A percentile compares a stretch with the other conserved stretches of the same genome.
phyloP scores from a whole-genome alignment of 371 early-diverging fungal genomes.

The Mucor lusitanicus region DNA sequence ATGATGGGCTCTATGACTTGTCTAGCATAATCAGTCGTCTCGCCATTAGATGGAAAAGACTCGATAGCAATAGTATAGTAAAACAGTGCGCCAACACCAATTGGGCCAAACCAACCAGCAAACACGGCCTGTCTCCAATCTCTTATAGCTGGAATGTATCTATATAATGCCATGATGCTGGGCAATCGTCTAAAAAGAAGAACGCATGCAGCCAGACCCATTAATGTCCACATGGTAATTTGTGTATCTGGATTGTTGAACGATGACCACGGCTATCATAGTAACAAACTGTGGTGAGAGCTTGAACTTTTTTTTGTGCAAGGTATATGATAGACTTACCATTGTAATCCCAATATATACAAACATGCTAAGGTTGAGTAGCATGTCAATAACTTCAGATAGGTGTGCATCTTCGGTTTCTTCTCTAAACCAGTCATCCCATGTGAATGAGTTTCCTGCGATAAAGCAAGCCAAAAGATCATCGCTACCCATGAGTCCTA shows the following conservation, averaged over 20 bases:
- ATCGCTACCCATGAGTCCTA: constrained; percentile 78
- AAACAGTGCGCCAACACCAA: constrained; percentile 85
- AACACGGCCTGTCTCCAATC: constrained; percentile 80
- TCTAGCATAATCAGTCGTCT: constrained; percentile 21
- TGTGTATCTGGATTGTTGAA: constrained; percentile 47
- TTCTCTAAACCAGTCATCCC: constrained; percentile 86
- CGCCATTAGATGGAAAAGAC: constrained; percentile 11
- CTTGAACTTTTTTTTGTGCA: no score
- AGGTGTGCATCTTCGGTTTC: constrained; percentile 83
- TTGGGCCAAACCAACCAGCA: constrained; percentile 96
- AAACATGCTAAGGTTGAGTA: constrained; percentile 88
- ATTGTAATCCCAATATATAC: constrained; percentile 87
- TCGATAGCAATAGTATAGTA: constrained; percentile 62
- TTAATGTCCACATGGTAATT: constrained; percentile 58
- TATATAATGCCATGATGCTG: constrained; percentile 60
- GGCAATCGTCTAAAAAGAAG: constrained; percentile 85
- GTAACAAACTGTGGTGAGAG: not conserved
- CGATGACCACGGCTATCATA: constrained; percentile 61
- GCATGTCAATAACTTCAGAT: constrained; percentile 83
- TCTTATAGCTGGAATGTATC: constrained; percentile 68
- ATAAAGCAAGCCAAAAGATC: constrained; percentile 90
- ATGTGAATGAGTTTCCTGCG: constrained; percentile 85
- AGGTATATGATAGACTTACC: constrained; percentile 16
- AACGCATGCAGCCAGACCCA: constrained; percentile 63
- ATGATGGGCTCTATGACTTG: constrained; percentile 63